Percentiles rank a stretch among this genome's conserved stretches.
These are phyloP conservation scores for Pleurotus sapidus DNA, from an alignment of 768 basidiomycete genomes.

Conservation along the genomic window DNA sequence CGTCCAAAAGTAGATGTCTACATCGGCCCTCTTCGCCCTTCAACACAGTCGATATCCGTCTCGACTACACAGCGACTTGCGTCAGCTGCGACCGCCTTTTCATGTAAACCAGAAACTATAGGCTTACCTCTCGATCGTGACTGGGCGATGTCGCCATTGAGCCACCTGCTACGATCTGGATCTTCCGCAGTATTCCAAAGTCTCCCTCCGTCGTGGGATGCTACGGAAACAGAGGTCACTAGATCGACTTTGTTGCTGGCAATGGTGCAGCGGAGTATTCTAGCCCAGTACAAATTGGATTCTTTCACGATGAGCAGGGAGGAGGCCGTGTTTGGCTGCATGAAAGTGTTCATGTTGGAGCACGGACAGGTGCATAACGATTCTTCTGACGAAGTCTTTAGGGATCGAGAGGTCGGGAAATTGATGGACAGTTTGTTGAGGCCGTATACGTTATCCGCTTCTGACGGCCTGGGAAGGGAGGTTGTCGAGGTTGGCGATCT, in stretches of 20 bases:
- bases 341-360: constrained; percentile 97
- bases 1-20: constrained; percentile 35
- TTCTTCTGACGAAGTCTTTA: constrained; percentile 68
- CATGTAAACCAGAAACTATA: constrained; percentile 14
- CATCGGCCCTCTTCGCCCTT: constrained; percentile 50
- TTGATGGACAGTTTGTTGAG: constrained; percentile 60
- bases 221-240: constrained; percentile 75
- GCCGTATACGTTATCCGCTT: constrained; percentile 42
- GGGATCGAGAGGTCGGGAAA: constrained; percentile 61
- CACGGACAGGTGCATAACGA: constrained; percentile 63
- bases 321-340: constrained; percentile 70
- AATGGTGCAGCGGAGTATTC: constrained; percentile 42
- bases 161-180: constrained; percentile 80
- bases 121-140: constrained; percentile 52
- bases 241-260: constrained; percentile 67
- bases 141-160: constrained; percentile 69
- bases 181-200: constrained; percentile 64
- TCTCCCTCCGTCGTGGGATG: constrained; percentile 71
- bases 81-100: constrained; percentile 16
- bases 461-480: background rate
- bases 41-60: constrained; percentile 52
- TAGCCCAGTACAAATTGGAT: constrained; percentile 37
- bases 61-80: constrained; percentile 55
- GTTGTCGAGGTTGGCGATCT: constrained; percentile 26
- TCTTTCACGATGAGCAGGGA: constrained; percentile 46